Evolutionary conservation across 495 filamentous ascomycete species (phyloP).

Genomic region (Glonium stellatum): DNA sequence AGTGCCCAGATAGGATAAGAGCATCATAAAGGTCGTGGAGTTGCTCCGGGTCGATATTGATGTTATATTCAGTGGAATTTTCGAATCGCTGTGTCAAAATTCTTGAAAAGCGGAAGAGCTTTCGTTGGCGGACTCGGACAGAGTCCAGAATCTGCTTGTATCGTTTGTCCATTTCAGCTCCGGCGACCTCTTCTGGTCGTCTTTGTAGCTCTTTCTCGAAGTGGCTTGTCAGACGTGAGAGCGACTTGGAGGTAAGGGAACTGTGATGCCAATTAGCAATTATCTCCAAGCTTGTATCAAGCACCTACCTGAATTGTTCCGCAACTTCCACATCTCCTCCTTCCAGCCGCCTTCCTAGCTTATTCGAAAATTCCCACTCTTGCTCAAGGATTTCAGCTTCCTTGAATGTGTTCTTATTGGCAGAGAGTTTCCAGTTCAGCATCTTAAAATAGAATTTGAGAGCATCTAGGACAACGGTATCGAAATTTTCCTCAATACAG

Average conservation of each 20-base stretch:
- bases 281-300: not conserved
- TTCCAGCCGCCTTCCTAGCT: constrained; percentile 78
- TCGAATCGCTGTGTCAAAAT: constrained; percentile 89
- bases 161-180: constrained; percentile 83
- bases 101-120: constrained; percentile 75
- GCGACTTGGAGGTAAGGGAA: constrained; percentile 81
- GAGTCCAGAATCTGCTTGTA: constrained; percentile 94
- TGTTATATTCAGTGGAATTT: constrained; percentile 89
- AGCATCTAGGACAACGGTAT: constrained; percentile 89
- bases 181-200: constrained; percentile 69
- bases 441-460: constrained; percentile 97
- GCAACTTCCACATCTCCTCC: constrained; percentile 94
- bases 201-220: constrained; percentile 87
- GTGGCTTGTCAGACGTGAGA: constrained; percentile 76
- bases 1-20: constrained; percentile 78
- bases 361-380: constrained; percentile 94
- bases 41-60: constrained; percentile 57
- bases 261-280: constrained; percentile 36
- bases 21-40: constrained; percentile 70
- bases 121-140: constrained; percentile 88
- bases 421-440: constrained; percentile 91
- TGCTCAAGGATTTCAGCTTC: constrained; percentile 95
- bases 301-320: constrained; percentile 79
- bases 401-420: constrained; percentile 98
- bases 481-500: constrained; percentile 95